Percentiles rank a stretch among this genome's conserved stretches.
phyloP scores from a whole-genome alignment of 2,329 filamentous ascomycete genomes.

The Colletotrichum navitas region DNA sequence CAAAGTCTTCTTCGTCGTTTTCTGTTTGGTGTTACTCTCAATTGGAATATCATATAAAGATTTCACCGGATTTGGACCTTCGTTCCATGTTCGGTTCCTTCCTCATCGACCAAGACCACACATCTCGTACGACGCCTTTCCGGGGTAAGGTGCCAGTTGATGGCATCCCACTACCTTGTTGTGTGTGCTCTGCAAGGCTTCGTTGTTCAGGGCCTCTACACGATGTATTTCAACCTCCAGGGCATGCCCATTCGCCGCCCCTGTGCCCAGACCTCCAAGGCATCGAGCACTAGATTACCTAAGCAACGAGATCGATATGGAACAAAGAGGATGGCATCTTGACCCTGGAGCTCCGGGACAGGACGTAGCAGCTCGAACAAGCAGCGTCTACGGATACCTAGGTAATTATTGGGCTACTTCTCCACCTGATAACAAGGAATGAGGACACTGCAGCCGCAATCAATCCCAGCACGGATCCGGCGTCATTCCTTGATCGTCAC shows the following conservation, averaged over 20 bases:
- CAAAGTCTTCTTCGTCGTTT: too few species aligned
- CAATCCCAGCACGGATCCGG: slow-evolving; percentile 3
- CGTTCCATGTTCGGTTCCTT: neutral
- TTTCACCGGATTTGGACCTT: neutral
- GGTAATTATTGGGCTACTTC: slow-evolving; percentile 22
- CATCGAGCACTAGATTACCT: neutral
- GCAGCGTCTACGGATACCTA: neutral
- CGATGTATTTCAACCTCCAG: neutral
- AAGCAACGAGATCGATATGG: neutral
- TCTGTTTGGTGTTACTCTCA: neutral
- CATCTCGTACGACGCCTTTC: neutral
- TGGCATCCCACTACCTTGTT: neutral
- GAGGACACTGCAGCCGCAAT: slow-evolving; percentile 15
- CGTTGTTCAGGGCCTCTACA: neutral
- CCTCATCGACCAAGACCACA: neutral
- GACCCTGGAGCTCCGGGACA: slow-evolving; percentile 21
- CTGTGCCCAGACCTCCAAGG: neutral
- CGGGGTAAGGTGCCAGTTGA: neutral
- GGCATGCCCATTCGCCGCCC: neutral
- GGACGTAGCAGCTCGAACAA: neutral
- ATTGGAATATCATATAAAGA: neutral
- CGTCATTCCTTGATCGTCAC: neutral
- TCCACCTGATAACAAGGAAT: slow-evolving; percentile 6
- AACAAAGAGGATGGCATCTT: slow-evolving; percentile 18
- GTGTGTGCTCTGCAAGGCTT: neutral